Conservation (phyloP, 208 protist genomes). For the Phytomonas francai region DNA sequence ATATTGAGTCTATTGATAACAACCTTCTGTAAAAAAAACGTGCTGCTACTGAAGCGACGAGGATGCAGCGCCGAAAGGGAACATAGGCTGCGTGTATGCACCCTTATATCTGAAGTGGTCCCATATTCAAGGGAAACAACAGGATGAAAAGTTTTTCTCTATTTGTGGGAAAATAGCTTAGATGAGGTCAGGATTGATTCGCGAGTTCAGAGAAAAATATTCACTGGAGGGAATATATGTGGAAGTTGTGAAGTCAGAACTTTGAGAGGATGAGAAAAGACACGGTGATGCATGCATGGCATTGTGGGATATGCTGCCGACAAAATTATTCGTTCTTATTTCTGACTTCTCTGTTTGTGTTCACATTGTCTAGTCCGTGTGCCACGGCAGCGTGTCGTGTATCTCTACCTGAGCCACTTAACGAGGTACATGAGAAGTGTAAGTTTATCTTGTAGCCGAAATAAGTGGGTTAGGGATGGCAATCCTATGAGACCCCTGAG, state of each 20-base stretch:
- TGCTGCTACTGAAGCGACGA: not conserved
- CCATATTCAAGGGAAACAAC: not conserved
- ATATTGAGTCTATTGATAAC: not conserved
- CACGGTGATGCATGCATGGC: not conserved
- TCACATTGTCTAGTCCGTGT: not conserved
- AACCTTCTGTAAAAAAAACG: not conserved
- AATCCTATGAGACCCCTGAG: not conserved
- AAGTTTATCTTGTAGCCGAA: not conserved
- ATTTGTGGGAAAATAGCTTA: slow-evolving; percentile 56
- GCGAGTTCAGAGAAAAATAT: slow-evolving; percentile 27
- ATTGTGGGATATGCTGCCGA: not conserved
- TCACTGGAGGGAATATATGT: not conserved
- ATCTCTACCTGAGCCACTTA: not conserved
- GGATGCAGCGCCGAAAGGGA: not conserved
- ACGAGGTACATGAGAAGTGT: not conserved
- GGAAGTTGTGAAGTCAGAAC: not conserved
- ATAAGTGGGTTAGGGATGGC: not conserved
- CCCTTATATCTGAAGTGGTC: slow-evolving; percentile 39
- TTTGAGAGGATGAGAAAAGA: not conserved
- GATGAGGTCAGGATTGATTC: slow-evolving; percentile 33
- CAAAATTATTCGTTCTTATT: not conserved
- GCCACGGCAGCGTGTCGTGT: not conserved
- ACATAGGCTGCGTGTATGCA: slow-evolving; percentile 33
- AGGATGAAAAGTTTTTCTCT: not conserved
- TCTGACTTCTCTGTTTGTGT: not conserved